Base-by-base conservation (phyloP, 179 eudicot species). In the Beta lomatogona region DNA sequence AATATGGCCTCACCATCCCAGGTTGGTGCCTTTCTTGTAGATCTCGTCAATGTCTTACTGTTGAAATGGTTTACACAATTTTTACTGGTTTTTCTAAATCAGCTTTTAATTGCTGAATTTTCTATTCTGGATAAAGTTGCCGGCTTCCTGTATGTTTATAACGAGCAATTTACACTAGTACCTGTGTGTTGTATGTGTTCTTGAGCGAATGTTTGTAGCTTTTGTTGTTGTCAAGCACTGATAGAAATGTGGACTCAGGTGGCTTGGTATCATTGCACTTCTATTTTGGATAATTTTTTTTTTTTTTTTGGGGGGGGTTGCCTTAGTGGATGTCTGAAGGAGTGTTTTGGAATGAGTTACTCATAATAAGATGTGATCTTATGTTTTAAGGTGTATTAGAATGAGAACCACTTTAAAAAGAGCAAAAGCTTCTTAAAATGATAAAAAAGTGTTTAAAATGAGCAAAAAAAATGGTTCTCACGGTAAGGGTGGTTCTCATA, bases 21-120 rank as follows among this genome's bases (percentile, higher is more conserved):
- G 80, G 97, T 94, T 79, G 69, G 87, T 85, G 76, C 66, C 85
- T 63, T 75, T 78, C 75, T 41, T 82, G 54, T 72, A n/a, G 59
- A 59, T 75, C 52, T 79, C 36, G 78, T 70, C 15, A 16, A 58
- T 46, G 41, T 79, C 52, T 81, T 68, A 8, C 28, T 68, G 1
- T 63, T 61, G 82, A 61, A 41, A 78, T 52, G 50, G n/a, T 52
- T 16, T 31, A 28, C 64, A 46, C 14, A 36, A 36, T 64, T 44
- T 55, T 18, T 50, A 50, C 68, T 71, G 44, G 73, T 10, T 73
- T 60, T 10, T 58, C 58, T 75, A 25, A 66, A 58, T 63, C n/a
- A 59, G 65, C 78, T 50, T 73, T 72, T 19, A 44, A 63, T 21
- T 52, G 65, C 55, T 52, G 16, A 63, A 44, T 80, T 18, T 41